Evolutionary conservation across 176 grass and related monocot species (phyloP).

Genomic region (Bromus sterilis): DNA sequence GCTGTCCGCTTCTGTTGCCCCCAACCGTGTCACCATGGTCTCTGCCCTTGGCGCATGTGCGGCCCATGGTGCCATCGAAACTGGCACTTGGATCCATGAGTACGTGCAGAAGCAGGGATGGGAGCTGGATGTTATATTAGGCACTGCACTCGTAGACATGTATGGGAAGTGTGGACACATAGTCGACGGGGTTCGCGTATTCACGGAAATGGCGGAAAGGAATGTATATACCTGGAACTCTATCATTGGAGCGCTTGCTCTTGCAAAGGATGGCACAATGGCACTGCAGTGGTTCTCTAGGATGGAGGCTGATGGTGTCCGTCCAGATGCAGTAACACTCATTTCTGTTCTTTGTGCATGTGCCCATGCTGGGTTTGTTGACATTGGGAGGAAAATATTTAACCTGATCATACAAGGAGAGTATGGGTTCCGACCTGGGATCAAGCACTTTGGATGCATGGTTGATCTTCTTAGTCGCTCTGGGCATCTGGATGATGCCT

Average conservation of each 20-base stretch:
- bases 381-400: slow-evolving; percentile 53
- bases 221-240: slow-evolving; percentile 70
- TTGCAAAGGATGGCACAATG: slow-evolving; percentile 36
- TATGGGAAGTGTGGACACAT: slow-evolving; percentile 58
- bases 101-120: slow-evolving; percentile 35
- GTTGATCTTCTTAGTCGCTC: slow-evolving; percentile 55
- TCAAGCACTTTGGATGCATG: slow-evolving; percentile 78
- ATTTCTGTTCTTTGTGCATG: slow-evolving; percentile 55
- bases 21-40: slow-evolving; percentile 75
- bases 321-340: slow-evolving; percentile 52
- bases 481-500: slow-evolving; percentile 44
- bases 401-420: slow-evolving; percentile 29
- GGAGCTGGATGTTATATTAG: slow-evolving; percentile 59
- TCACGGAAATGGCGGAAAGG: slow-evolving; percentile 47
- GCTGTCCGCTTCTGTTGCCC: slow-evolving; percentile 29
- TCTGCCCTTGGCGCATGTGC: slow-evolving; percentile 33
- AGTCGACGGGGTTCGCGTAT: slow-evolving; percentile 15
- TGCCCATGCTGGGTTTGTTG: slow-evolving; percentile 47
- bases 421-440: slow-evolving; percentile 60
- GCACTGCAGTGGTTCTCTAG: slow-evolving; percentile 47
- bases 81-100: slow-evolving; percentile 58
- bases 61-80: slow-evolving; percentile 21
- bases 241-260: slow-evolving; percentile 42
- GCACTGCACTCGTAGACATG: slow-evolving; percentile 57
- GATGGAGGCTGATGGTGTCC: slow-evolving; percentile 49